Evolutionary conservation across 78 protist species (phyloP).

Genomic region (Dictyostelium intermedium): DNA sequence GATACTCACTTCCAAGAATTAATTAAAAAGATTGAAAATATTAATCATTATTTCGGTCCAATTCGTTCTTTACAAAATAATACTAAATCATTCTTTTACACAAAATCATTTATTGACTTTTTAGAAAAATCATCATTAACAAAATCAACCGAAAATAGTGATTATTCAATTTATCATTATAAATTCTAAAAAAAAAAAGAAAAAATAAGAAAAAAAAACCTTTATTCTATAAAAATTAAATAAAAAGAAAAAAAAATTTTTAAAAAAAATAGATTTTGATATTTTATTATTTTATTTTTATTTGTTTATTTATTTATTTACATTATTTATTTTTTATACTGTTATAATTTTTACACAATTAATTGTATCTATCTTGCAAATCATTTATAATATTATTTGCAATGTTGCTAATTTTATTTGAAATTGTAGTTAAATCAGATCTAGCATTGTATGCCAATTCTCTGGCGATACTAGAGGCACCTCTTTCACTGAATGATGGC

Average conservation of each 20-base stretch:
- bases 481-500: neutral
- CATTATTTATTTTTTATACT: neutral
- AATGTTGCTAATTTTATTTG: slow-evolving; percentile 39
- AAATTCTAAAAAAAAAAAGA: neutral
- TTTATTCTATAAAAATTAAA: neutral
- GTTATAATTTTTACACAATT: no score
- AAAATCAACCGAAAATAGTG: neutral
- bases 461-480: slow-evolving; percentile 18
- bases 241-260: neutral
- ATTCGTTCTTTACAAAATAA: slow-evolving; percentile 11
- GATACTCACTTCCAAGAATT: slow-evolving; percentile 56
- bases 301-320: neutral
- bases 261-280: neutral
- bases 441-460: slow-evolving; percentile 21
- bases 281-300: neutral
- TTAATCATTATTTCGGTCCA: slow-evolving; percentile 9
- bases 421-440: slow-evolving; percentile 35
- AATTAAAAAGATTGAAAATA: neutral
- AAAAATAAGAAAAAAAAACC: neutral
- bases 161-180: slow-evolving; percentile 25
- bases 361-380: slow-evolving; percentile 60
- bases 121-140: neutral
- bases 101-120: slow-evolving; percentile 19
- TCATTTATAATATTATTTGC: slow-evolving; percentile 40
- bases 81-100: slow-evolving; percentile 13